phyloP scores from a whole-genome alignment of 495 filamentous ascomycete genomes.

The Staphylotrichum tortipilum region DNA sequence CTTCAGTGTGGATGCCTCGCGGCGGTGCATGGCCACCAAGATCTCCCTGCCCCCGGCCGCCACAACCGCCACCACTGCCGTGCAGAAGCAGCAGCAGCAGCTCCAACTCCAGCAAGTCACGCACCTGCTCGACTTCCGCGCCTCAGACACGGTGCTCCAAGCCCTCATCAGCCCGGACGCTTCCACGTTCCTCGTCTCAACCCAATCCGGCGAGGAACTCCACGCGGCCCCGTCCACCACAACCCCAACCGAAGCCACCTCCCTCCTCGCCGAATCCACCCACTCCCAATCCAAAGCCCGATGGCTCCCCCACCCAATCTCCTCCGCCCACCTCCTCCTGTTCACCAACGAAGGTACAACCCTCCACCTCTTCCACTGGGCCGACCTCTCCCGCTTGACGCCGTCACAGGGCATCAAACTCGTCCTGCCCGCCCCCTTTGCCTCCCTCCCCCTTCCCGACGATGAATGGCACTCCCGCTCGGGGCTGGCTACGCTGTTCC shows the following conservation, averaged over 20 bases:
- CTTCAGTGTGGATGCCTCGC: constrained; percentile 14
- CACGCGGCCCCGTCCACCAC: not conserved
- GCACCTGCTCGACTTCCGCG: constrained; percentile 12
- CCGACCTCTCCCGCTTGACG: constrained; percentile 1
- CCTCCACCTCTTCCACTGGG: constrained; percentile 12
- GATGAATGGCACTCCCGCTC: constrained; percentile 10
- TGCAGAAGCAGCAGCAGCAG: constrained; percentile 5
- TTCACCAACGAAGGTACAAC: not conserved
- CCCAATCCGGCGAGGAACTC: constrained; percentile 6
- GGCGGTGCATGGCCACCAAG: constrained; percentile 15
- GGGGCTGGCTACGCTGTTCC: not conserved
- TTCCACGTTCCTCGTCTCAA: constrained; percentile 5
- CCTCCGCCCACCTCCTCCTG: constrained; percentile 2
- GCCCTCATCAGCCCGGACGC: constrained; percentile 10
- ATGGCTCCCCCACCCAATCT: constrained; percentile 11
- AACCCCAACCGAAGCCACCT: too few relatives aligned
- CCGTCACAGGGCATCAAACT: constrained; percentile 1
- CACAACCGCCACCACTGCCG: not conserved
- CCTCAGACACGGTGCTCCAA: constrained; percentile 9
- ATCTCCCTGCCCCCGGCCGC: constrained; percentile 3
- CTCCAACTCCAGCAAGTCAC: not conserved
- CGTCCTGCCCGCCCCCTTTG: constrained; percentile 2
- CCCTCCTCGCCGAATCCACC: too few relatives aligned
- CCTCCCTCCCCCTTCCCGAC: constrained; percentile 1
- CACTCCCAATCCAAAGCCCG: constrained; percentile 1